Percentiles rank a stretch among this genome's conserved stretches.
These are phyloP conservation scores for Colletotrichum cereale DNA, from an alignment of 2,329 filamentous ascomycete genomes.

Conservation along the genomic window DNA sequence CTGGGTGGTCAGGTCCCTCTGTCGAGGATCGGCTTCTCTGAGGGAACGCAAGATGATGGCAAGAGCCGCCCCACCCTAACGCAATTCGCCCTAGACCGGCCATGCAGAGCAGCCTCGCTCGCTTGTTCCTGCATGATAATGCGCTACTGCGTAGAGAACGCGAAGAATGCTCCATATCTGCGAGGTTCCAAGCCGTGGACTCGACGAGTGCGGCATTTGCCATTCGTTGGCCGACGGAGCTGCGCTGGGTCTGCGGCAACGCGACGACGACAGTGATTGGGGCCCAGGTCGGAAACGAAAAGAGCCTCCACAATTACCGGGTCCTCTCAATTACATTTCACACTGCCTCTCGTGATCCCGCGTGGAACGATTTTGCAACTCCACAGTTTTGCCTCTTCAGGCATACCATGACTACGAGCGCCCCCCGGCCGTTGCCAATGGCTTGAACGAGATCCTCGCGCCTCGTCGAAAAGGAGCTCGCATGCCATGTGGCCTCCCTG, in stretches of 20 bases:
- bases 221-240: slow-evolving; percentile 17
- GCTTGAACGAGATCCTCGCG: slow-evolving; percentile 19
- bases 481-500: slow-evolving; percentile 39
- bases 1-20: too few species aligned
- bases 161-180: slow-evolving; percentile 26
- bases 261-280: slow-evolving; percentile 24
- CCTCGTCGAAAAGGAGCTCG: slow-evolving; percentile 30
- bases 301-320: slow-evolving; percentile 29
- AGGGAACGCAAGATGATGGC: slow-evolving; percentile 25
- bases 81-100: neutral
- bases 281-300: slow-evolving; percentile 30
- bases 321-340: slow-evolving; percentile 32
- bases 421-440: slow-evolving; percentile 19
- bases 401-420: slow-evolving; percentile 26
- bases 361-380: slow-evolving; percentile 36
- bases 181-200: neutral
- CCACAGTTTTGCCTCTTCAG: slow-evolving; percentile 37
- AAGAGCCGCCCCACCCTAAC: slow-evolving; percentile 21
- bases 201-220: neutral
- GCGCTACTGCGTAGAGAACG: slow-evolving; percentile 16
- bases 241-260: slow-evolving; percentile 19
- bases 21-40: slow-evolving; percentile 6
- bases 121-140: slow-evolving; percentile 27
- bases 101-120: slow-evolving; percentile 21
- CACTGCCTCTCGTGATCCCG: slow-evolving; percentile 39